Evolutionary conservation across 352 stramenopile genomes (phyloP), one percentile per base, ranked within the genome.

Genomic region (Pythium phragmitis): DNA sequence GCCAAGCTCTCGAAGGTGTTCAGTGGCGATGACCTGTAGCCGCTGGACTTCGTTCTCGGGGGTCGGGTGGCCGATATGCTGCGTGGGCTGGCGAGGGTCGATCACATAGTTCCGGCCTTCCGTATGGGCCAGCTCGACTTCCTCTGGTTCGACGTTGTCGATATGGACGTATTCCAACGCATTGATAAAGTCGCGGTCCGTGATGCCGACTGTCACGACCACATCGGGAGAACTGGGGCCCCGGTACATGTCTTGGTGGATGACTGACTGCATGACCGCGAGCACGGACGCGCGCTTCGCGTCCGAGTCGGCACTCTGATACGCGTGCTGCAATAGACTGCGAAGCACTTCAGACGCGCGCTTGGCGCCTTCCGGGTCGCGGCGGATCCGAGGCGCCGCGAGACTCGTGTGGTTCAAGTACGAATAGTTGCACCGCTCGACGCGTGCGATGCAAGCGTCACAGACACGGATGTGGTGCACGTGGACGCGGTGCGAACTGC

Each of bases 371-470:
- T 72, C 62, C 0, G 43, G 28, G 55, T 85, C 72, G 9, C 57
- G 53, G 12, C 69, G 56, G 45, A 87, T 62, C 9, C 46, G 68
- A 6, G 63, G 51, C 19, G 72, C 62, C 6, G 69, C 74, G n/a
- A 74, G 53, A 16, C 57, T 73, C 3, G 67, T 34, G 7, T 63
- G 46, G 7, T 62, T 69, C 46, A 81, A 62, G 37, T 70, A 74
- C 56, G 85, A 77, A 57, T 87, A 90, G 57, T 87, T 75, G 19
- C 75, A 76, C 9, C 69, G 67, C 36, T 87, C 69, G 21, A 90
- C 77, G 19, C 81, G 81, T 30, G 80, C 69, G 59, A 82, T 74
- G 57, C 81, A 90, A 57, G 74, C 66, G 61, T 79, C 65, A 28
- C 81, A 90, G 14, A 90, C 71, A 33, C 77, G 70, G 12, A 85